Conservation (phyloP, 352 stramenopile species). For the Phytophthora pistaciae region DNA sequence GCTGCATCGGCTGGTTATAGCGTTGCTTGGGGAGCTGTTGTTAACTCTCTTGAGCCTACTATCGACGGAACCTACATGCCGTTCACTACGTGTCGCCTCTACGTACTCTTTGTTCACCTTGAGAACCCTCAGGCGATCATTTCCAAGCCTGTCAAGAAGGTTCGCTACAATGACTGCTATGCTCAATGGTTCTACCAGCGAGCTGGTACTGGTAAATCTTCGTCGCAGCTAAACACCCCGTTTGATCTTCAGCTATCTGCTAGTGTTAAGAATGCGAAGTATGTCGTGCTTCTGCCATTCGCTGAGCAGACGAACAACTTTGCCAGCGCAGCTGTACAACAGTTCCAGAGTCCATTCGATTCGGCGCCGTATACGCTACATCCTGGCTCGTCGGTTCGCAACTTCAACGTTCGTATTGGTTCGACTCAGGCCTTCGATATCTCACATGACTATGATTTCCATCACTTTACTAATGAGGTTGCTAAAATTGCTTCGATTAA, state of each 20-base stretch:
- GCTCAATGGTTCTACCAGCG: constrained; percentile 17
- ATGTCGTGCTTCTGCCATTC: background rate
- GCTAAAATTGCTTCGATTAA: constrained; percentile 32
- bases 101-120: constrained; percentile 9
- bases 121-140: constrained; percentile 20
- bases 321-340: background rate
- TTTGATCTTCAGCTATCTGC: constrained; percentile 17
- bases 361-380: background rate
- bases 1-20: constrained; percentile 11
- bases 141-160: constrained; percentile 13
- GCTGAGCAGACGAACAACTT: background rate
- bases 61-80: constrained; percentile 8
- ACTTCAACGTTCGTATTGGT: constrained; percentile 16
- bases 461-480: constrained; percentile 25
- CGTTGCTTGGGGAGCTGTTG: constrained; percentile 4
- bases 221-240: background rate
- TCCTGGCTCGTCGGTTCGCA: background rate
- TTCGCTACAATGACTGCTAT: constrained; percentile 16
- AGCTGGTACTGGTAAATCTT: constrained; percentile 4
- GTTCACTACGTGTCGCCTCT: constrained; percentile 4
- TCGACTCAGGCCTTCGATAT: constrained; percentile 28
- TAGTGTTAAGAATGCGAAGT: constrained; percentile 12
- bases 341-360: constrained; percentile 1
- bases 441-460: constrained; percentile 30
- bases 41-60: constrained; percentile 11